These are phyloP conservation scores for Stereum hirsutum DNA, from an alignment of 1,284 basidiomycete species.

Conservation along the genomic window DNA sequence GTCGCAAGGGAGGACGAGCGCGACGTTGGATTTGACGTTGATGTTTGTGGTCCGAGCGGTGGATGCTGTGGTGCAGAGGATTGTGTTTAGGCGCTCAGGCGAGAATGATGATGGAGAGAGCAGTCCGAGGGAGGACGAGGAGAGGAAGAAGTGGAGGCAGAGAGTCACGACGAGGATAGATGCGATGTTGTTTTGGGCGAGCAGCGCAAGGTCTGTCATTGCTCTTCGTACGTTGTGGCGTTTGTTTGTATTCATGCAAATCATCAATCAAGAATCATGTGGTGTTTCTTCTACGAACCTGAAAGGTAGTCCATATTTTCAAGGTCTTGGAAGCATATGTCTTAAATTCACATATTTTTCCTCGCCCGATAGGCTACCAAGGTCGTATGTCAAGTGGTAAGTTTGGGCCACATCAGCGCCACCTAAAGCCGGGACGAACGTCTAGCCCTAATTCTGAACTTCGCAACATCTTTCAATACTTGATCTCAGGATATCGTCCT, in stretches of 20 bases:
- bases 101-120: conserved; percentile 13
- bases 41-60: conserved; percentile 62
- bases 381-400: conserved; percentile 63
- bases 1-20: conserved; percentile 24
- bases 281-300: conserved; percentile 75
- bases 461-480: too few relatives aligned
- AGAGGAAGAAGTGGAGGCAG: conserved; percentile 17
- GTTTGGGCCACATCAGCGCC: too few relatives aligned
- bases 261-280: conserved; percentile 59
- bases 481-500: conserved; percentile 43
- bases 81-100: conserved; percentile 27
- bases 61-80: conserved; percentile 46
- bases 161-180: conserved; percentile 42
- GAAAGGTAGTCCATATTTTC: conserved; percentile 36
- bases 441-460: not conserved
- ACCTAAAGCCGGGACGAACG: too few relatives aligned
- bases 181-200: conserved; percentile 63
- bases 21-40: conserved; percentile 62
- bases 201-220: conserved; percentile 55
- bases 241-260: conserved; percentile 4
- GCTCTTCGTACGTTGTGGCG: not conserved
- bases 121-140: conserved; percentile 14
- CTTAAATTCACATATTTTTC: too few relatives aligned
- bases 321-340: not conserved
- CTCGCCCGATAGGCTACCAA: conserved; percentile 42